A percentile compares a stretch with the other conserved stretches of the same genome.
These are phyloP conservation scores for Xylaria sp. DNA, from an alignment of 2,329 filamentous ascomycete species.

Conservation along the genomic window DNA sequence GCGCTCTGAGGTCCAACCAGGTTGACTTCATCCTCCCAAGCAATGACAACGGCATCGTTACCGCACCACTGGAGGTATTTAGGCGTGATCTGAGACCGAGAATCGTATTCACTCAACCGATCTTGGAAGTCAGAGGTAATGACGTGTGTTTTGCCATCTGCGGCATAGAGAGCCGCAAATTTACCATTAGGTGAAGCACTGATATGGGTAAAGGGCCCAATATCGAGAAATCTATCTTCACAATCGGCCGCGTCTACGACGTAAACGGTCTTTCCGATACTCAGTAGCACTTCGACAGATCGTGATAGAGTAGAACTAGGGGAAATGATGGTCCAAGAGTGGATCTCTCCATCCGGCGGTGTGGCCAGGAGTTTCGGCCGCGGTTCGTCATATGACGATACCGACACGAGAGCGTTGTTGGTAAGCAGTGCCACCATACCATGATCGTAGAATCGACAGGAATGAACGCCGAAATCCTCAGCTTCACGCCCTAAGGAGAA, in stretches of 20 bases:
- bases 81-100: conserved; percentile 83
- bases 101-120: conserved; percentile 90
- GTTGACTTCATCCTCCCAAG: conserved; percentile 98
- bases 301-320: conserved; percentile 89
- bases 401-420: conserved; percentile 87
- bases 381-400: conserved; percentile 91
- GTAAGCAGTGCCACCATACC: conserved; percentile 93
- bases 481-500: conserved; percentile 92
- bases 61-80: conserved; percentile 96
- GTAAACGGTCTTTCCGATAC: conserved; percentile 84
- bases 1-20: conserved; percentile 87
- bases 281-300: conserved; percentile 91
- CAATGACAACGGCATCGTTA: conserved; percentile 90
- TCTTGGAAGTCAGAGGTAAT: conserved; percentile 96
- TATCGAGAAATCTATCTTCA: conserved; percentile 89
- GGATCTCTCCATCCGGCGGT: conserved; percentile 80
- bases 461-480: conserved; percentile 86
- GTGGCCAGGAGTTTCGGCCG: conserved; percentile 83
- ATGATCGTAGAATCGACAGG: conserved; percentile 90
- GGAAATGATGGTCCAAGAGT: conserved; percentile 90
- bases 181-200: conserved; percentile 91
- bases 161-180: conserved; percentile 87
- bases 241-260: conserved; percentile 89
- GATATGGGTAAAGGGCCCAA: conserved; percentile 91
- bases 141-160: conserved; percentile 87